Conservation (phyloP, 106 monocot species). For the Agapanthus africanus region DNA sequence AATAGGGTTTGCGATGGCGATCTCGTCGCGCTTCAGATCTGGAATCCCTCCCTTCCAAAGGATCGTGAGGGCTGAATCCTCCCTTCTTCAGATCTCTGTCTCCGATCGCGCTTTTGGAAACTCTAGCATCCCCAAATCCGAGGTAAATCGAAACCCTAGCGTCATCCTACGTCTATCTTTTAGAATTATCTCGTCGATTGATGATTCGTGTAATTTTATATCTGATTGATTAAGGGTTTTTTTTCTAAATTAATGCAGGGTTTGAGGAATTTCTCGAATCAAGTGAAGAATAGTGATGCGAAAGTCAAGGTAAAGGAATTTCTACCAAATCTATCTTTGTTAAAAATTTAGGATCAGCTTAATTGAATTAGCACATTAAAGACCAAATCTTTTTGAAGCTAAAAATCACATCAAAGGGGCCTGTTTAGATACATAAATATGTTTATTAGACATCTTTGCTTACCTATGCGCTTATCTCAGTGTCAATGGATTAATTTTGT, state of each 20-base stretch:
- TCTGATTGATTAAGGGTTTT: neutral
- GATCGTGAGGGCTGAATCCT: slow-evolving; percentile 1
- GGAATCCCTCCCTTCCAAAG: neutral
- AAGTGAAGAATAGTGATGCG: slow-evolving; percentile 13
- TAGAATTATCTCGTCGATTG: neutral
- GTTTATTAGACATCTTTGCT: neutral
- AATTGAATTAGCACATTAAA: neutral
- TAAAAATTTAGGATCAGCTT: neutral
- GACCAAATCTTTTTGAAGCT: neutral
- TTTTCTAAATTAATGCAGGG: neutral
- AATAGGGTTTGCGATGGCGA: slow-evolving; percentile 3
- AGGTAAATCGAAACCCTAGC: neutral
- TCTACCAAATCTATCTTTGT: no score
- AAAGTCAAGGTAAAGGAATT: slow-evolving; percentile 35
- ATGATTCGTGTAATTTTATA: neutral
- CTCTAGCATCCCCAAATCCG: slow-evolving; percentile 1
- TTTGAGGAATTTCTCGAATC: neutral
- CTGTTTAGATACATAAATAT: neutral
- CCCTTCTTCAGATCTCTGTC: neutral
- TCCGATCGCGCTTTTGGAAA: neutral
- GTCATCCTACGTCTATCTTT: neutral
- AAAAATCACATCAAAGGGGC: neutral
- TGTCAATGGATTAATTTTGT: neutral
- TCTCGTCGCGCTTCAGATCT: slow-evolving; percentile 5
- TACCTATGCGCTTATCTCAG: neutral